phyloP scores from a whole-genome alignment of 73 alveolate genomes.

The Paramecium caudatum region DNA sequence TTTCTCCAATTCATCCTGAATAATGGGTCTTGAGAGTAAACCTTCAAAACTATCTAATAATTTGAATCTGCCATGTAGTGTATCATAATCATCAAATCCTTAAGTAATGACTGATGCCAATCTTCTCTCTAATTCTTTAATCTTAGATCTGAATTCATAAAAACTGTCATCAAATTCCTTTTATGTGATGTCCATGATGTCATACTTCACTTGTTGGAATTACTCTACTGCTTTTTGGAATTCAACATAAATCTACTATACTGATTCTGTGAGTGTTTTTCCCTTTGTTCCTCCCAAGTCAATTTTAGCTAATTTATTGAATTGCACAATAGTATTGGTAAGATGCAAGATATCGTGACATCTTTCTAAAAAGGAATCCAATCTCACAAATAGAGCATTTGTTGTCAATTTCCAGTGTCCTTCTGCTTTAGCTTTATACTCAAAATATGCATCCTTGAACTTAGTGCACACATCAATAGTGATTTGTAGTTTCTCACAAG shows the following conservation, averaged over 20 bases:
- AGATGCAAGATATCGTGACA: slow-evolving; percentile 99
- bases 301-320: slow-evolving; percentile 97
- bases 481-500: slow-evolving; percentile 93
- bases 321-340: slow-evolving; percentile 97
- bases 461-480: slow-evolving; percentile 96
- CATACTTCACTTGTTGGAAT: slow-evolving; percentile 96
- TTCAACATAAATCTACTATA: slow-evolving; percentile 96
- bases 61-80: slow-evolving; percentile 94
- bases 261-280: slow-evolving; percentile 98
- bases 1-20: slow-evolving; percentile 99
- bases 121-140: slow-evolving; percentile 99
- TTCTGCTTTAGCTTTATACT: slow-evolving; percentile 93
- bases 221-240: slow-evolving; percentile 97
- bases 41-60: slow-evolving; percentile 99
- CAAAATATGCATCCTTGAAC: slow-evolving; percentile 98
- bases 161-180: slow-evolving; percentile 98
- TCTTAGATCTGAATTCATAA: slow-evolving; percentile 93
- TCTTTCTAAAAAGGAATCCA: slow-evolving; percentile 99
- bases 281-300: slow-evolving; percentile 99
- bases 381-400: slow-evolving; percentile 99
- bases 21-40: slow-evolving; percentile 99
- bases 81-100: slow-evolving; percentile 99
- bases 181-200: slow-evolving; percentile 99
- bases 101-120: slow-evolving; percentile 98
- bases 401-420: slow-evolving; percentile 98